These are phyloP conservation scores for Hordeum marinum DNA, from an alignment of 176 grass and related monocot species.

Conservation along the genomic window DNA sequence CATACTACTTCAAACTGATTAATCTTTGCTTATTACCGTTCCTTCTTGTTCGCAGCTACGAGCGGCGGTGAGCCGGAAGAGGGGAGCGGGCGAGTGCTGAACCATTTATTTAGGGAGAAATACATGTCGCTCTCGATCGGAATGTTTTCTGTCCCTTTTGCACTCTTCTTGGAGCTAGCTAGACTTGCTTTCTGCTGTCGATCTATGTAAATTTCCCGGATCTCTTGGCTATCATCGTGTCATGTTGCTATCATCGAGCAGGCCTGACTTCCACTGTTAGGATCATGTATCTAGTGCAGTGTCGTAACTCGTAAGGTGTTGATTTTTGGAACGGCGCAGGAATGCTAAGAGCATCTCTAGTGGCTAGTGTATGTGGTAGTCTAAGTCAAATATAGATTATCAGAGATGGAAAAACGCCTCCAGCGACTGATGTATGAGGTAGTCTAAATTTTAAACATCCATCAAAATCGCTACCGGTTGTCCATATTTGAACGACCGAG, in stretches of 20 bases:
- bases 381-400: no score
- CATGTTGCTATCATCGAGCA: constrained; percentile 3
- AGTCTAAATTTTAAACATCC: no score
- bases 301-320: constrained; percentile 9
- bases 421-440: no score
- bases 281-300: not conserved
- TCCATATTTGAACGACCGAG: no score
- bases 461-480: no score
- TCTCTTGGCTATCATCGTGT: not conserved
- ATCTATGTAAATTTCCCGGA: not conserved
- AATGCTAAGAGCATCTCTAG: not conserved
- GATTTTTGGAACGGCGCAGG: constrained; percentile 17
- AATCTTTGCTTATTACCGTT: no score
- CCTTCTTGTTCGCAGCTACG: constrained; percentile 40
- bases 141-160: not conserved
- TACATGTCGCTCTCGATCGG: not conserved
- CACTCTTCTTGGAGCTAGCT: not conserved
- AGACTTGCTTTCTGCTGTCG: not conserved
- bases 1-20: not conserved
- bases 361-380: no score
- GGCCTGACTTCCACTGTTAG: not conserved
- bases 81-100: constrained; percentile 40
- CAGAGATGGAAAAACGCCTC: no score
- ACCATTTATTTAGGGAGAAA: not conserved
- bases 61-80: constrained; percentile 53